phyloP scores from a whole-genome alignment of 2,329 filamentous ascomycete species.

The Tolypocladium capitatum region DNA sequence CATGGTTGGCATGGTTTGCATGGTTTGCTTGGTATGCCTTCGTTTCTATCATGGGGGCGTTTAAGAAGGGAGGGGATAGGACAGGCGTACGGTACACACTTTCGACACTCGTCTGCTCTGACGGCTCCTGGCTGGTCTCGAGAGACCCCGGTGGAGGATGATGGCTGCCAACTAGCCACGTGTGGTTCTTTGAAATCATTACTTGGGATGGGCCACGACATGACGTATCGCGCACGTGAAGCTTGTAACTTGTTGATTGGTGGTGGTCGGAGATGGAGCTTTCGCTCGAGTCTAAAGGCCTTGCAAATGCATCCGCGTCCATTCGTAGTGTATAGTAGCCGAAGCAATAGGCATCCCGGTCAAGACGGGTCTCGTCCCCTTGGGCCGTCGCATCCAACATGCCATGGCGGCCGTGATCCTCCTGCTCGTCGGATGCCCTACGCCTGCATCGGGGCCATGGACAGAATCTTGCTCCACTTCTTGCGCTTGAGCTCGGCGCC shows the following conservation, averaged over 20 bases:
- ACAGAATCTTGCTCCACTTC: constrained; percentile 98
- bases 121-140: neutral
- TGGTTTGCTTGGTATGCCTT: neutral
- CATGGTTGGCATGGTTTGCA: neutral
- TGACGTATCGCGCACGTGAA: neutral
- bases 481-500: constrained; percentile 78
- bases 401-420: neutral
- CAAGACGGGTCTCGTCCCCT: no score
- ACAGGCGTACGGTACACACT: neutral
- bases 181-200: neutral
- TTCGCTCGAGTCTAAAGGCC: constrained; percentile 19
- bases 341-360: neutral
- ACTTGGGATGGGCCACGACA: neutral
- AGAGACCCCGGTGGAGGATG: neutral
- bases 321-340: neutral
- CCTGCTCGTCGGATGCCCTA: constrained; percentile 16
- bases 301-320: constrained; percentile 13
- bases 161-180: neutral
- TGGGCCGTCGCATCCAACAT: neutral
- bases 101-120: neutral
- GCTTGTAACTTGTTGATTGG: neutral
- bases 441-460: constrained; percentile 65
- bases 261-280: constrained; percentile 1
- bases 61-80: neutral
- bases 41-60: neutral